Base-by-base conservation (phyloP, 2,329 filamentous ascomycete genomes). In the Hypoxylon sp. region DNA sequence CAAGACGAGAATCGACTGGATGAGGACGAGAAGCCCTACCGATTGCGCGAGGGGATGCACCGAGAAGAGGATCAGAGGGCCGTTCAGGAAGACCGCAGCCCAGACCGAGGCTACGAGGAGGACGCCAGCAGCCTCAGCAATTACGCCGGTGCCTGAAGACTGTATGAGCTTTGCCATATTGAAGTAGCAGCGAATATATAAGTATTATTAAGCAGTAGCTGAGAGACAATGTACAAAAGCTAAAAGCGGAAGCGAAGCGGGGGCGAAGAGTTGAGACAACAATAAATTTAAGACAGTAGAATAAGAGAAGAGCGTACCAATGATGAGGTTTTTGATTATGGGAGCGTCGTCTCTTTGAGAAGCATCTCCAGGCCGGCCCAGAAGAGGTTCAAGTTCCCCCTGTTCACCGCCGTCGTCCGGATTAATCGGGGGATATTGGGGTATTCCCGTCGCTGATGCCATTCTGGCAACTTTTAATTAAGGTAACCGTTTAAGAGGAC, bases 1-100 rank as follows among this genome's bases (percentile, higher is more conserved):
- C 37, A 98, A 87, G 73, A 96, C 83, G 57, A 98, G 89, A 71
- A 94, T 89, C 61, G 91, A 91, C 84, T 98, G 91, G 17, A 92
- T 87, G 74, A 96, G 85, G 64, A 93, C 85, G 69, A 97, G 85
- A 65, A 97, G 80, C 53, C 90, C 94, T 63, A 91, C 72, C 10
- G 83, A 85, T 81, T 87, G 85, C 65, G 90, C 83, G 77, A 98
- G 90, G 6, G 95, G 95, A 80, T 98, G 95, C 8, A 91, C 89
- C 17, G 93, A 94, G 86, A 98, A 97, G 74, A 97, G 89, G 42
- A 93, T 92, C 68, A 97, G 78, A 31, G 78, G 77, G 26, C 76
- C 80, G 61, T 90, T 85, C 46, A 89, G 87, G 77, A 97, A 88
- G 71, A 98, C 87, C 62, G 87, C 87, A 50, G 88, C 88, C 93